Evolutionary conservation across 2,329 filamentous ascomycete genomes (phyloP), one percentile per base, ranked within the genome.

Genomic region (Pseudogymnoascus sp.): DNA sequence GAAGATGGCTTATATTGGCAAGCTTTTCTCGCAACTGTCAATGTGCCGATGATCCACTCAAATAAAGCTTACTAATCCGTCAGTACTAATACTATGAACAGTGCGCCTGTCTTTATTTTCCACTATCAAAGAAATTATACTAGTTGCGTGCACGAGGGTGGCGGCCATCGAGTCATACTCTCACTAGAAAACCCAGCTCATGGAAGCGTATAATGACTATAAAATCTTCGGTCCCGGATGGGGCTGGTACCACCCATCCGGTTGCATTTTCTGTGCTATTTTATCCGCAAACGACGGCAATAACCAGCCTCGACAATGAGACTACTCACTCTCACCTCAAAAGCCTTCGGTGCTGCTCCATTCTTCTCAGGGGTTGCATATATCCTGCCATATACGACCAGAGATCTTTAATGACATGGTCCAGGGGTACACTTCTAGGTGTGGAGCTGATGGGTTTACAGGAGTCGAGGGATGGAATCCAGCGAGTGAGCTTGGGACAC

Each of bases 401-500:
- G 21, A 47, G 38, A 69, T 69, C 1, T 67, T 74, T 47, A 73
- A 70, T 10, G 73, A 75, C 68, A 68, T 75, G 50, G 72, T 69
- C 6, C 68, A 66, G 37, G 73, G 73, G 4, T 66, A 67, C 4
- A 74, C 72, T 64, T 63, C 67, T 37, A 73, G 73, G 0, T 75
- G 73, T 65, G 71, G 72, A 16, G 72, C 71, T 1, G 62, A 67
- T 4, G 73, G 73, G 6, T 75, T 75, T 64, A 66, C 68, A 29
- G 68, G 69, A 14, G 67, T 69, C 3, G 37, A 63, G 37, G 73
- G 73, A 7, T 75, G 73, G 73, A 73, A 74, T 68, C 72, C 73
- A 1, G 73, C 74, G 11, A 73, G 71, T 5, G 73, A 72, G 11
- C 64, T 72, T 33, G 73, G 73, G 5, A 75, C 72, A 3, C 72